Evolutionary conservation across 495 filamentous ascomycete species (phyloP).

Genomic region (Articulospora tetracladia): DNA sequence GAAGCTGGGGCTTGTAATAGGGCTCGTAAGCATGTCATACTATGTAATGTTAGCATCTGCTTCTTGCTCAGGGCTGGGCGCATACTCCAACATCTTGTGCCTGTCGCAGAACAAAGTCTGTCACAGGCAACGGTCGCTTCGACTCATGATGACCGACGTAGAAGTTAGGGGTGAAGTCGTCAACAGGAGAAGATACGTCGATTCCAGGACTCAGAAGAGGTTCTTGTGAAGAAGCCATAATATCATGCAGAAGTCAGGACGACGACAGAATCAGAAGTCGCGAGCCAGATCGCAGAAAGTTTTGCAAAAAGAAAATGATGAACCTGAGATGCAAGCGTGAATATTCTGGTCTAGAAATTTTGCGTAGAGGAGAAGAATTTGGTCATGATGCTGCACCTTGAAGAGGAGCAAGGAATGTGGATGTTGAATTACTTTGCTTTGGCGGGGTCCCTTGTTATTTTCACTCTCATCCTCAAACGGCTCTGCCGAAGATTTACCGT

Average conservation of each 20-base stretch:
- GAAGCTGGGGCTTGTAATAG: conserved; percentile 82
- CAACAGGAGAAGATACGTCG: conserved; percentile 15
- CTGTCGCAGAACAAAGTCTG: conserved; percentile 57
- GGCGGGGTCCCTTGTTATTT: neutral
- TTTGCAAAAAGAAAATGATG: neutral
- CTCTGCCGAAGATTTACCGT: neutral
- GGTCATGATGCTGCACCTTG: neutral
- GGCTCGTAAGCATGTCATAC: conserved; percentile 91
- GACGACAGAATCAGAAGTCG: neutral
- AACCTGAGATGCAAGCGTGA: neutral
- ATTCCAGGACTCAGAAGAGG: neutral
- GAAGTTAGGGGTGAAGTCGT: conserved; percentile 49
- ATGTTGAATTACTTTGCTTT: neutral
- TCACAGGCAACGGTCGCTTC: conserved; percentile 55
- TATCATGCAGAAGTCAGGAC: neutral
- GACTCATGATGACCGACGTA: conserved; percentile 85
- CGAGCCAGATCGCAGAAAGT: neutral
- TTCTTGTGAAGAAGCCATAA: conserved; percentile 21
- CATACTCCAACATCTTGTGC: conserved; percentile 63
- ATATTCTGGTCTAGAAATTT: neutral
- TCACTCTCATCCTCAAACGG: neutral
- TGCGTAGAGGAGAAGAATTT: neutral
- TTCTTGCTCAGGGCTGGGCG: conserved; percentile 9
- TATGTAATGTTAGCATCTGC: conserved; percentile 32
- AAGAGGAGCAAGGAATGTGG: neutral